Conservation (phyloP, 306 rosid genomes). For the Quercus berberidifolia region DNA sequence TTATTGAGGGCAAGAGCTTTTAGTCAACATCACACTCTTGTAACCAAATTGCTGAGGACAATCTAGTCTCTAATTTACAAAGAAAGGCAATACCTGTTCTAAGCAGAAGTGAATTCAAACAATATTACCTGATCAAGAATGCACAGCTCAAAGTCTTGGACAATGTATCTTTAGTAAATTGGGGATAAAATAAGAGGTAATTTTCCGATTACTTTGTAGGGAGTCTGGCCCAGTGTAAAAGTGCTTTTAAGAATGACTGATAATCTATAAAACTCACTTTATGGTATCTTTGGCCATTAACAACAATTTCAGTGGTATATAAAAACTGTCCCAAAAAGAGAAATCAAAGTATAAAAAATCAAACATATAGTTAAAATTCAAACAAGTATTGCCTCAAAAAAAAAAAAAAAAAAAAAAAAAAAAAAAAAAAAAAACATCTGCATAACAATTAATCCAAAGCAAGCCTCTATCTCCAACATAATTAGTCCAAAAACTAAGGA, state of each 20-base stretch:
- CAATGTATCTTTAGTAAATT: too few species aligned
- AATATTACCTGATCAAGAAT: not conserved
- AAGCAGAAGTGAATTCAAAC: not conserved
- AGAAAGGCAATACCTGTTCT: not conserved
- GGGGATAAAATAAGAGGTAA: too few species aligned
- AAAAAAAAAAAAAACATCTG: not conserved
- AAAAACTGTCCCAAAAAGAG: not conserved
- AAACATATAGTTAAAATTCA: not conserved
- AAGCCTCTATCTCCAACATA: not conserved
- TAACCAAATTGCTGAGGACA: too few species aligned
- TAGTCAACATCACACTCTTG: too few species aligned
- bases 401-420: not conserved
- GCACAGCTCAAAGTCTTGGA: too few species aligned
- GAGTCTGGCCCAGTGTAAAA: not conserved
- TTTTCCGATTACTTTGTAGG: not conserved
- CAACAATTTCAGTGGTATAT: not conserved
- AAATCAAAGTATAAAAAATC: not conserved
- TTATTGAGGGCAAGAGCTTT: too few species aligned
- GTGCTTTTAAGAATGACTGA: too few species aligned
- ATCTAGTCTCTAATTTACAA: not conserved
- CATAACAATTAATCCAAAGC: not conserved
- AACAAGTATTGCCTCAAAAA: not conserved
- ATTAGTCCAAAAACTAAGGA: not conserved
- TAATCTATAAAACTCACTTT: too few species aligned
- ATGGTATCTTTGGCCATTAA: not conserved